Evolutionary conservation across 2,329 filamentous ascomycete genomes (phyloP), one percentile per base, ranked within the genome.

Genomic region (Fusarium palustre): DNA sequence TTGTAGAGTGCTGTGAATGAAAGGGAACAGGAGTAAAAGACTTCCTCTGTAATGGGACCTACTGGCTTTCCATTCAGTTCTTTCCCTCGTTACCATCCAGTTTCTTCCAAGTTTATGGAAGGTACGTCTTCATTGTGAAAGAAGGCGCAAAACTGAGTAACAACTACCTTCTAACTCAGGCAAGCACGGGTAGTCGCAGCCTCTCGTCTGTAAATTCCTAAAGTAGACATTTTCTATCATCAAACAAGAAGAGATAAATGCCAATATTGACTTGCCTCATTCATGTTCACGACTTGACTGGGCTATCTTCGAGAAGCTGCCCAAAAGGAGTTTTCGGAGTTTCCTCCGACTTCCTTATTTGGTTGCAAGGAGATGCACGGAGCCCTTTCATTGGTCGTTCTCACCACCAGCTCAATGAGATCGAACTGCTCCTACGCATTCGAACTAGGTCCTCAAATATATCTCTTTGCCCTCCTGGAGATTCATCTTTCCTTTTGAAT

Each of bases 291-390:
- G 1, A 38, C n/a, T 2, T 20, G 7, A 16, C 9, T 6, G 11
- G 10, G 15, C 7, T 34, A 7, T 10, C n/a, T 4, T 3, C 7
- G 4, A 13, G 11, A 24, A 36, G 24, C n/a, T 18, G 3, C 56
- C 62, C 34, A 13, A 11, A 73, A 73, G 71, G 71, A 72, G 71
- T 66, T 70, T 70, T 66, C 71, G 71, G 71, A 72, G 66, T 56
- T 43, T 48, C 34, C 62, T 70, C 69, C 68, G 63, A 70, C 42
- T 73, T 70, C 71, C 71, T 61, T 48, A 60, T 68, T 45, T 15
- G 59, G 70, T 50, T 28, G 20, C 10, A n/a, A 7, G 18, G 3
- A n/a, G 13, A 34, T 33, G 22, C 4, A 28, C 3, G 2, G 25
- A 50, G 38, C 30, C 22, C 31, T 58, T 15, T 52, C 36, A 74